Evolutionary conservation across 192 early-diverging fungal genomes (phyloP).

Genomic region (Fimicolochytrium jonesii): DNA sequence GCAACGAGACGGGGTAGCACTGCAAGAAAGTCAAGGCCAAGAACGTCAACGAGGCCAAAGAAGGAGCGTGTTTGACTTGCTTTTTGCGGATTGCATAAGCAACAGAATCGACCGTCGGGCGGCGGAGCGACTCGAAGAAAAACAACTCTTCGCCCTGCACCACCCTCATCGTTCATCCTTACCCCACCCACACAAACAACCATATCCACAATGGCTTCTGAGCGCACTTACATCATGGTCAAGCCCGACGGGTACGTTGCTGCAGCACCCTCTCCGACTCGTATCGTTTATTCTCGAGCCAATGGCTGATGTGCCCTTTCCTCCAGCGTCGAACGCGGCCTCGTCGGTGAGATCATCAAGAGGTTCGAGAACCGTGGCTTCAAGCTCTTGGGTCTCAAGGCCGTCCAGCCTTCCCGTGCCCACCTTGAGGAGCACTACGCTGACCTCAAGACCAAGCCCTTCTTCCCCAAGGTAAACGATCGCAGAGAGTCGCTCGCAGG

Average conservation of each 20-base stretch:
- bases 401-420: slow-evolving; percentile 56
- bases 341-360: slow-evolving; percentile 90
- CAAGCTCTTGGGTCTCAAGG: slow-evolving; percentile 82
- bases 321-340: slow-evolving; percentile 56
- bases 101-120: no score
- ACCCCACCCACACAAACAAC: no score
- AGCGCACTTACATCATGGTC: slow-evolving; percentile 38
- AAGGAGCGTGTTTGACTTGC: no score
- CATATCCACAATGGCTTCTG: slow-evolving; percentile 23
- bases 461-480: slow-evolving; percentile 88
- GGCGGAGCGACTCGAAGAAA: no score
- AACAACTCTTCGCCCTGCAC: no score
- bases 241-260: slow-evolving; percentile 38
- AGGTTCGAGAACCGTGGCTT: slow-evolving; percentile 89
- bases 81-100: no score
- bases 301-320: slow-evolving; percentile 28
- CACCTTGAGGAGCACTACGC: slow-evolving; percentile 73
- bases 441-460: slow-evolving; percentile 78
- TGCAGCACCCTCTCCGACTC: no score
- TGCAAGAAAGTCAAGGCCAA: no score
- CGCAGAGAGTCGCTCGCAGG: no score
- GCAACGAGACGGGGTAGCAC: no score
- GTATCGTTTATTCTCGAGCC: slow-evolving; percentile 10
- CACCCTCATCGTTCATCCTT: no score
- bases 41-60: no score